Base-by-base conservation (phyloP, 148 eudicot species). In the Chenopodium suecicum region DNA sequence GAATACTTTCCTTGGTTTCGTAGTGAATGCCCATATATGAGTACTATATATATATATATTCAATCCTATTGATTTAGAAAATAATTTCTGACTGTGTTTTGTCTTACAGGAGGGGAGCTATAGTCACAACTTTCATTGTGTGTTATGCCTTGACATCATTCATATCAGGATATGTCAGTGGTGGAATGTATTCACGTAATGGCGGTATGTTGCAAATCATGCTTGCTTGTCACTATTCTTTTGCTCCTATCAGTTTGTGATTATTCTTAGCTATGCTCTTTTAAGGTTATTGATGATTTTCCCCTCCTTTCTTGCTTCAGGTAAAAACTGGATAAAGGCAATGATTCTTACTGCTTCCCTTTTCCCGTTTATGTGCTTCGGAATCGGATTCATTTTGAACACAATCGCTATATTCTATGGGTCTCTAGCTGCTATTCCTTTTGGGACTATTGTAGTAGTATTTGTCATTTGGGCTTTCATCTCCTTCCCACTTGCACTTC, bases 391-490 rank as follows among this genome's bases (percentile, higher is more conserved):
- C 72, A 56, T 86, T 71, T 83, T 92, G 81, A 92, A 92, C 82
- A 92, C 94, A n/a, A 81, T 92, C 81, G 97, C 97, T 32, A 91
- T 92, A 82, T 93, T 92, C 74, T 92, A 92, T 85, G 92, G 98
- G 75, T 93, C 98, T 29, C 82, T 93, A 74, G 98, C 98, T 63
- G 95, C 97, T 29, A 93, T 93, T 58, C 97, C 97, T 52, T 91
- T 93, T 71, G 97, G 97, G 68, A 93, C 97, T 2, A 93, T 93
- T 74, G 91, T 92, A 10, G 94, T 92, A 23, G 93, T 93, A 73
- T 90, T 92, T 67, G 87, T 92, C 79, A 91, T 93, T n/a, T 93
- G 95, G 95, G 98, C 88, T 81, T 93, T 93, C 76, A 89, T 93
- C 83, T 93, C 98, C 64, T 93, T 92, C 83, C 98, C 98, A 34